Percentiles rank a stretch among this genome's conserved stretches.
Conservation (phyloP, 345 rosid species). For the Eucalyptus tenuipes region DNA sequence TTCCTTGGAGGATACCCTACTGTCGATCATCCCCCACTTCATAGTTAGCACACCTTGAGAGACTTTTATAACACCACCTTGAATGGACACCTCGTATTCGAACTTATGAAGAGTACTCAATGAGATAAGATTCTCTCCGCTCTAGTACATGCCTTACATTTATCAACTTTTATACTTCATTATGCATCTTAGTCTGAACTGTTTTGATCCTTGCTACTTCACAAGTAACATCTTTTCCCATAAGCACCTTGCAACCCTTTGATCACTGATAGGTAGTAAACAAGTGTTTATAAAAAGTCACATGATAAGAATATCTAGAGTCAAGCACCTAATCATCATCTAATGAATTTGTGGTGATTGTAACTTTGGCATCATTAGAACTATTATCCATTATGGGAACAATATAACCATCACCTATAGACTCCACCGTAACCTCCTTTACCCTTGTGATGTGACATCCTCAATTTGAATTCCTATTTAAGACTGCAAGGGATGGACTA, state of each 20-base stretch:
- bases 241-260: neutral
- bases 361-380: neutral
- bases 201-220: neutral
- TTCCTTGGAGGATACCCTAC: neutral
- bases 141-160: neutral
- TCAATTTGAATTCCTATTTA: too few species aligned
- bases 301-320: neutral
- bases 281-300: neutral
- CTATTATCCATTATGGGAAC: neutral
- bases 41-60: neutral
- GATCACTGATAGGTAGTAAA: neutral
- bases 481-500: too few species aligned
- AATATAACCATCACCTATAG: neutral
- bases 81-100: accelerated
- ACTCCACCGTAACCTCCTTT: neutral
- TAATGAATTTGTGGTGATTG: neutral
- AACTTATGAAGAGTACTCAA: neutral
- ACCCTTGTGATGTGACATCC: too few species aligned
- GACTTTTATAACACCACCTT: neutral
- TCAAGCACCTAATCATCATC: neutral
- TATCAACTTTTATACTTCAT: neutral
- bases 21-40: neutral
- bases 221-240: neutral
- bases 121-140: neutral
- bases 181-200: neutral